These are phyloP conservation scores for Taxillus chinensis DNA, from an alignment of 164 flowering plant genomes.

Conservation along the genomic window DNA sequence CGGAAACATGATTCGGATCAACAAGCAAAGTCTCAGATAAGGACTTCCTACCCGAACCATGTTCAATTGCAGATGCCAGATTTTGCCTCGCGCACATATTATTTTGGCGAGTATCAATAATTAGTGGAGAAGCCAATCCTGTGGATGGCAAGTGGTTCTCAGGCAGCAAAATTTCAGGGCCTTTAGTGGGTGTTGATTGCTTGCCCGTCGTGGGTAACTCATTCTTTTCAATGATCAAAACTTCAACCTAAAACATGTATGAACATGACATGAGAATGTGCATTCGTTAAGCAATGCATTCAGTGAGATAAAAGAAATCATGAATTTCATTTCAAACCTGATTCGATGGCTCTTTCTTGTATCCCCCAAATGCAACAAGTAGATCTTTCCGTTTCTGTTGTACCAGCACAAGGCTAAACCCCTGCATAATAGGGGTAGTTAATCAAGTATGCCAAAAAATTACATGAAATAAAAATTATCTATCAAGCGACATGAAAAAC, in stretches of 20 bases:
- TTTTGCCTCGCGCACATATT: conserved; percentile 52
- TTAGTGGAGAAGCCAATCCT: conserved; percentile 23
- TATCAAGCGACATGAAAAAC: no score
- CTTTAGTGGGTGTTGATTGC: conserved; percentile 37
- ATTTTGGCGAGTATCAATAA: conserved; percentile 26
- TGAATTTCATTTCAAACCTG: conserved; percentile 41
- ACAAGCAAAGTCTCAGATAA: conserved; percentile 50
- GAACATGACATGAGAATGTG: conserved; percentile 1
- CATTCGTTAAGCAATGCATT: neutral
- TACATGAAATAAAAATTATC: no score
- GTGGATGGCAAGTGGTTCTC: conserved; percentile 36
- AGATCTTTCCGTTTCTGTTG: conserved; percentile 80
- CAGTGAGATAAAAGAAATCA: neutral
- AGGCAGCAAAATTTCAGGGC: conserved; percentile 24
- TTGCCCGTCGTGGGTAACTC: conserved; percentile 34
- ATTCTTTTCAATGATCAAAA: conserved; percentile 53
- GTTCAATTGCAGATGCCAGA: conserved; percentile 66
- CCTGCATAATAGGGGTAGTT: conserved; percentile 33
- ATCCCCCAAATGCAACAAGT: conserved; percentile 94
- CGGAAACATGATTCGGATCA: conserved; percentile 39
- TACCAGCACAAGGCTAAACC: conserved; percentile 82
- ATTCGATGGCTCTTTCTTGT: conserved; percentile 75
- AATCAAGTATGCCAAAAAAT: neutral
- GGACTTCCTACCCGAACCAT: conserved; percentile 87
- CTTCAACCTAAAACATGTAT: conserved; percentile 56